Conservation (phyloP, 2,329 filamentous ascomycete species). For the Cordyceps farinosa region DNA sequence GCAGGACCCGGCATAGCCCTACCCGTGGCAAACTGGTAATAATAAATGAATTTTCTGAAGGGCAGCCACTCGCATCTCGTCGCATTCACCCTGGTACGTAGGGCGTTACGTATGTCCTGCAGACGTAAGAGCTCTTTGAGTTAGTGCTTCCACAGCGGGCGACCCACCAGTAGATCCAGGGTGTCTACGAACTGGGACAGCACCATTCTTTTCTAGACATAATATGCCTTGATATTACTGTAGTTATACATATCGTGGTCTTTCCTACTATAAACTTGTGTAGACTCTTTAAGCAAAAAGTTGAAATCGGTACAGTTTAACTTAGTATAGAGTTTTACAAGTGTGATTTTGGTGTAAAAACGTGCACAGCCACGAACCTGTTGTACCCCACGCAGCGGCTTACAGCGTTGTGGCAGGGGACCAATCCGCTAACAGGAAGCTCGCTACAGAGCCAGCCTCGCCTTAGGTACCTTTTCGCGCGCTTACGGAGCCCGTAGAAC, state of each 20-base stretch:
- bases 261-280: no score
- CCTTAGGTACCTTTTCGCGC: not conserved
- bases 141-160: not conserved
- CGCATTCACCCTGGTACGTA: constrained; percentile 7
- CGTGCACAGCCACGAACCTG: no score
- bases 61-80: constrained; percentile 3
- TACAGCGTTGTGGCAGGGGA: not conserved
- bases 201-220: no score
- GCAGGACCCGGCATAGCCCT: not conserved
- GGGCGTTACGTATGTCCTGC: constrained; percentile 8
- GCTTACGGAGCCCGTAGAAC: not conserved
- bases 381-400: not conserved
- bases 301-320: no score
- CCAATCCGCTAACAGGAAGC: not conserved
- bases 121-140: not conserved
- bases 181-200: no score
- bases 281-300: no score
- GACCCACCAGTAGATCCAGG: not conserved
- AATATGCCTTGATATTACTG: not conserved
- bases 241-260: not conserved
- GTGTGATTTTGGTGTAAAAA: no score
- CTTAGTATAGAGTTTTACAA: no score
- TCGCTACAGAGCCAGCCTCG: not conserved
- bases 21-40: not conserved
- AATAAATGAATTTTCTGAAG: not conserved